phyloP scores from a whole-genome alignment of 2,329 filamentous ascomycete genomes.

The Cladosporium sphaerospermum region DNA sequence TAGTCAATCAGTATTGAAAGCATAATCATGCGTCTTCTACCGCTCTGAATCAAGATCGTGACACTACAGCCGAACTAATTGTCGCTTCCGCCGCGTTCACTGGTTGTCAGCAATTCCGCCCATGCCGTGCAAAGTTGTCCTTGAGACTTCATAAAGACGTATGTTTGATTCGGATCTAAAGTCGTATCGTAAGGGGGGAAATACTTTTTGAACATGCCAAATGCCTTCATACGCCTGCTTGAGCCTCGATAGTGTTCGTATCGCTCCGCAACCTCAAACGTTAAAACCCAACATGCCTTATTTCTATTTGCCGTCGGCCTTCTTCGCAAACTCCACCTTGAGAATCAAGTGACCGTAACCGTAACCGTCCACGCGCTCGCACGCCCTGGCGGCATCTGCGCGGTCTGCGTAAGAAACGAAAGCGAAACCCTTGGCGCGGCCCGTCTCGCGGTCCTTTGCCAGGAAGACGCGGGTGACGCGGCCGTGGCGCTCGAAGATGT shows the following conservation, averaged over 20 bases:
- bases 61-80: too few relatives aligned
- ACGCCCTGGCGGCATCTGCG: slow-evolving; percentile 81
- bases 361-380: slow-evolving; percentile 94
- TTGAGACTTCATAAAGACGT: neutral
- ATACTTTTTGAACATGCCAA: neutral
- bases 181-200: neutral
- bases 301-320: slow-evolving; percentile 23
- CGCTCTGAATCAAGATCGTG: too few relatives aligned
- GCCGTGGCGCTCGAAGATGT: slow-evolving; percentile 97
- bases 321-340: slow-evolving; percentile 80
- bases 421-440: slow-evolving; percentile 94
- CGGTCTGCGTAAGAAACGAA: slow-evolving; percentile 97
- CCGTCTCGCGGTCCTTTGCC: slow-evolving; percentile 95
- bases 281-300: too few relatives aligned
- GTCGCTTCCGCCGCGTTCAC: too few relatives aligned
- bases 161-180: neutral
- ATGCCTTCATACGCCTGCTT: neutral
- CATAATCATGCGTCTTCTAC: too few relatives aligned
- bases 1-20: too few relatives aligned
- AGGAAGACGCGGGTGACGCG: slow-evolving; percentile 96
- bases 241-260: neutral
- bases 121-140: too few relatives aligned
- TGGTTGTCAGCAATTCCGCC: too few relatives aligned
- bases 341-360: slow-evolving; percentile 85
- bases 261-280: too few relatives aligned